These are phyloP conservation scores for Saccharomyces kudriavzevii DNA, from an alignment of 805 yeast species.

Conservation along the genomic window DNA sequence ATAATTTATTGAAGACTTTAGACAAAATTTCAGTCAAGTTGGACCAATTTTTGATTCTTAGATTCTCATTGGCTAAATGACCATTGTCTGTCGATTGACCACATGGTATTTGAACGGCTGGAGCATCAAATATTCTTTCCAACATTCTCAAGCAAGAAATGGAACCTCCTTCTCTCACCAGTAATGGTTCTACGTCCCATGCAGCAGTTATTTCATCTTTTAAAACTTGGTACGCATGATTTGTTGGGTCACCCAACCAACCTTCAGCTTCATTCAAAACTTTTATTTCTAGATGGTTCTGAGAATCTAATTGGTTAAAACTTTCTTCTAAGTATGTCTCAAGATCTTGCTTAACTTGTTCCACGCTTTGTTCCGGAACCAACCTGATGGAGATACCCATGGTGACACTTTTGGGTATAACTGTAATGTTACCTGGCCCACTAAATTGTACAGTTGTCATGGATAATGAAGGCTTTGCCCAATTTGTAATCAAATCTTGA, in stretches of 20 bases:
- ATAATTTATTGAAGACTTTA: constrained; percentile 41
- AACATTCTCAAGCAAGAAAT: constrained; percentile 82
- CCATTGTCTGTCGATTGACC: constrained; percentile 95
- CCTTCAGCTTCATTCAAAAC: constrained; percentile 87
- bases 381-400: constrained; percentile 76
- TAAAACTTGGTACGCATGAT: constrained; percentile 62
- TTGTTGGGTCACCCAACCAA: constrained; percentile 85
- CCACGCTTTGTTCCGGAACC: constrained; percentile 79
- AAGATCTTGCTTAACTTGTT: constrained; percentile 45
- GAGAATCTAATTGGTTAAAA: constrained; percentile 47
- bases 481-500: constrained; percentile 59
- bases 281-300: constrained; percentile 52
- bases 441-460: constrained; percentile 77
- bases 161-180: constrained; percentile 93
- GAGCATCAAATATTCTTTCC: constrained; percentile 75
- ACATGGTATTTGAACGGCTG: constrained; percentile 93
- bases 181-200: constrained; percentile 79
- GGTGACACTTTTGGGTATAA: constrained; percentile 74
- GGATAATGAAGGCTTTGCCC: constrained; percentile 88
- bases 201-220: constrained; percentile 51
- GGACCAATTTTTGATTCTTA: constrained; percentile 69
- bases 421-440: constrained; percentile 85
- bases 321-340: constrained; percentile 37
- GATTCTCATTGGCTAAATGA: constrained; percentile 79
- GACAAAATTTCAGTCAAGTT: constrained; percentile 60